Evolutionary conservation across 1,284 basidiomycete species (phyloP).

Genomic region (Ceratobasidium sp.): DNA sequence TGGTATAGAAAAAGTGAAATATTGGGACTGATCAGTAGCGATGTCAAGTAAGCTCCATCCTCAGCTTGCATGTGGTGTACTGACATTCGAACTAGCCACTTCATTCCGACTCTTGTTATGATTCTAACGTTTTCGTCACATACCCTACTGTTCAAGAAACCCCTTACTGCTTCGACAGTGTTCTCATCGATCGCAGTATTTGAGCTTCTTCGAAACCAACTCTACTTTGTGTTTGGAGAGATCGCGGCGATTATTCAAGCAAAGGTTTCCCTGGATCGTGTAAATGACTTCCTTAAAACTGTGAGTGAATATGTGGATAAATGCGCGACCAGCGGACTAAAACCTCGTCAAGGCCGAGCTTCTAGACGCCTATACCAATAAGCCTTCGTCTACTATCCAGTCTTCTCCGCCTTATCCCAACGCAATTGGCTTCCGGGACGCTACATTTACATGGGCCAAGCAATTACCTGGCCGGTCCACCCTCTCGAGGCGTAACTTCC

Average conservation of each 20-base stretch:
- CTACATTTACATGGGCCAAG: constrained; percentile 55
- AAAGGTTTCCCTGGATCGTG: constrained; percentile 36
- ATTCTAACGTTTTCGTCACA: constrained; percentile 64
- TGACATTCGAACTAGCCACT: constrained; percentile 51
- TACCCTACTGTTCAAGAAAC: constrained; percentile 1
- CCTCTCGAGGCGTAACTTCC: constrained; percentile 51
- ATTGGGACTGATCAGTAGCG: constrained; percentile 50
- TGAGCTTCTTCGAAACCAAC: constrained; percentile 34
- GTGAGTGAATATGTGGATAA: neutral
- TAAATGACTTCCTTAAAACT: constrained; percentile 38
- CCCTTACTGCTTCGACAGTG: constrained; percentile 35
- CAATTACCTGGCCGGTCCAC: constrained; percentile 38
- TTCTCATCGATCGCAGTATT: constrained; percentile 42
- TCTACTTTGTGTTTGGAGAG: constrained; percentile 8
- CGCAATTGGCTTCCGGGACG: constrained; percentile 55
- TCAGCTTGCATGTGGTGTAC: neutral
- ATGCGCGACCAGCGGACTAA: neutral
- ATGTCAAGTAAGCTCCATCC: constrained; percentile 51
- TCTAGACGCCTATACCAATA: constrained; percentile 28
- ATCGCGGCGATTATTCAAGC: constrained; percentile 43
- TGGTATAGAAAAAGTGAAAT: constrained; percentile 55
- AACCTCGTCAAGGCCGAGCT: constrained; percentile 38
- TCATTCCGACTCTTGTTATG: constrained; percentile 71
- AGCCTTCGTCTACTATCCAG: neutral
- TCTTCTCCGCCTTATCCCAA: too few species aligned